phyloP scores from a whole-genome alignment of 768 basidiomycete species.

The Phaeolepiota aurea region DNA sequence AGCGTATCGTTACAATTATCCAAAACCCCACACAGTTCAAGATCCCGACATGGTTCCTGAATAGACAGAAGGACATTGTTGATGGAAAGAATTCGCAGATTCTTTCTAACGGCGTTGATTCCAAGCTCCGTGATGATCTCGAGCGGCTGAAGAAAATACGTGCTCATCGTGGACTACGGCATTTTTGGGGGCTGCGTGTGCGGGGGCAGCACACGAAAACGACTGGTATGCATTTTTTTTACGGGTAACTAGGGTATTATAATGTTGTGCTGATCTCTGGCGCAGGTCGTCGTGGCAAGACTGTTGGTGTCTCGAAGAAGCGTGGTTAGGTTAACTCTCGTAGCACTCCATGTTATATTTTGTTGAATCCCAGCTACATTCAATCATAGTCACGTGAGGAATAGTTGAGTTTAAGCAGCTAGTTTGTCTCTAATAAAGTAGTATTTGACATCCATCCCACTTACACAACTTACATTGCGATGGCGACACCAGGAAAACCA shows the following conservation, averaged over 20 bases:
- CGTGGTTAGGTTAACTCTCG: slow-evolving; percentile 32
- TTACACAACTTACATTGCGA: no score
- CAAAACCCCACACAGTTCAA: slow-evolving; percentile 99
- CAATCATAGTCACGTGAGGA: no score
- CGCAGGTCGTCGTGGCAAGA: slow-evolving; percentile 88
- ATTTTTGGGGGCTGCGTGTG: slow-evolving; percentile 92
- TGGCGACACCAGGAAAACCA: slow-evolving; percentile 33
- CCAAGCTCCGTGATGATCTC: slow-evolving; percentile 95
- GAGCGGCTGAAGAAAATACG: slow-evolving; percentile 99
- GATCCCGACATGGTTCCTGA: slow-evolving; percentile 98
- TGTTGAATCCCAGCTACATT: no score
- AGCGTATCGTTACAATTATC: slow-evolving; percentile 98
- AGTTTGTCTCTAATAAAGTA: no score
- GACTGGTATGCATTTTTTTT: slow-evolving; percentile 54
- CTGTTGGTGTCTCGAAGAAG: slow-evolving; percentile 96
- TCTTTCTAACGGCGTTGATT: slow-evolving; percentile 93
- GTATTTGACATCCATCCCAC: no score
- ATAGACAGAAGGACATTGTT: slow-evolving; percentile 96
- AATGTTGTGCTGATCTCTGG: slow-evolving; percentile 4
- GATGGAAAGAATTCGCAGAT: slow-evolving; percentile 97
- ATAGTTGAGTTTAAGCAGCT: no score
- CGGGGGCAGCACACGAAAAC: slow-evolving; percentile 99
- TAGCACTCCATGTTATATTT: neutral
- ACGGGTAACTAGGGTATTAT: neutral
- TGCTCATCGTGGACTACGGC: slow-evolving; percentile 88